Evolutionary conservation across 352 stramenopile species (phyloP), one percentile per base, ranked within the genome.

Genomic region (Detonula confervacea): DNA sequence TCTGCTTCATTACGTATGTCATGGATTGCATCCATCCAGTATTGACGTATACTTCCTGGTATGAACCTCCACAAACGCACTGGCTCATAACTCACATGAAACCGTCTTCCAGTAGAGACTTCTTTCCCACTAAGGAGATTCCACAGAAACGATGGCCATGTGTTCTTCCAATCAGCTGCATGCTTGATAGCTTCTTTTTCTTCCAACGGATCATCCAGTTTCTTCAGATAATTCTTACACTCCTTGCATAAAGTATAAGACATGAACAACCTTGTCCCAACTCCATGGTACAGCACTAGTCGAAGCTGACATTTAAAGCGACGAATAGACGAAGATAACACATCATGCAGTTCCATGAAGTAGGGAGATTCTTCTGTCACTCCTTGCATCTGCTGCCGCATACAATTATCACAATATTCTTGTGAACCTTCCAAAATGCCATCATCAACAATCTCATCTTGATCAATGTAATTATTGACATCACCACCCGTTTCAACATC

Each of bases 71-170:
- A 67, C 22, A 67, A 37, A 39, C 52, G 12, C 14, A 25, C 22
- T 37, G 20, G 12, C 27, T 16, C 6, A 24, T 68, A 68, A 16
- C 33, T 39, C 49, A 24, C 4, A 18, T 62, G 63, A 60, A 72
- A 62, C 16, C 12, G 7, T 51, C 8, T 37, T 1, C 9, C n/a
- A 25, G 12, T 61, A 6, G 18, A 22, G 1, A 18, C 9, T 18
- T 72, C 63, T 7, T 22, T 51, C 25, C 63, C 63, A 18, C 24
- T 46, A 9, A 72, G 22, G 3, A 72, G 18, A 35, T 72, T 44
- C 63, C 63, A 72, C 12, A 57, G 60, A 52, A 72, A 72, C 6
- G 63, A 60, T 8, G 63, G 63, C 63, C 63, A 72, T 24, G 49
- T 61, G 18, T 72, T 62, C 14, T 39, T 62, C 63, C 63, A 72